Evolutionary conservation across 306 rosid species (phyloP), one percentile per base, ranked within the genome.

Genomic region (barrel medic (Medicago truncatula)): DNA sequence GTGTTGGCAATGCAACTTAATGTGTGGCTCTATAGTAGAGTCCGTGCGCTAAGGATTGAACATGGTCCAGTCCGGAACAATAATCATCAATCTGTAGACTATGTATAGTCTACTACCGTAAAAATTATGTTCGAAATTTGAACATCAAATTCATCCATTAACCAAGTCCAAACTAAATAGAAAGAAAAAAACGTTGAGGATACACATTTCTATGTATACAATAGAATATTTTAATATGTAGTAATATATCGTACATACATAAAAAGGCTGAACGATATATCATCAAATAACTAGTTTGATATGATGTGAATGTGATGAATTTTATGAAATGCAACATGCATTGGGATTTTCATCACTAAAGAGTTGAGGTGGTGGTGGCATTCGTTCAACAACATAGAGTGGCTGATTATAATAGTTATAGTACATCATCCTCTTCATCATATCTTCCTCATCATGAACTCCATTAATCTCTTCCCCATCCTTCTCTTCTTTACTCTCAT

Each of bases 331-430:
- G 94, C 94, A 86, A 59, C 97, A 93, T 44, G 98, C 98, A 77
- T 91, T 93, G 0, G 98, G 96, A 74, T 93, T 93, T 86, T 93
- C 98, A 81, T 93, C 97, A 47, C 97, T 93, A 78, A 91, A 91
- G 7, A 93, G 85, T 83, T 91, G 98, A 73, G 96, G 97, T 5
- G 96, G 88, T 16, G 98, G 89, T 20, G 98, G 96, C 68, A 90
- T 86, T 73, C 78, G 78, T 84, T 94, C 90, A 38, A 85, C 82
- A 39, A 89, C 69, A 73, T 88, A 90, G 21, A 86, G 79, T 67
- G 97, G 96, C 40, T 85, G 96, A 43, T 85, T 92, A 23, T 87
- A 86, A 75, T 88, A 80, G 61, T 56, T 56, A 74, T 88, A 79
- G 43, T 87, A 46, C 89, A 89, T 87, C 98, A 88, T 88, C 77